Evolutionary conservation across 306 rosid genomes (phyloP), one percentile per base, ranked within the genome.

Genomic region (Dalbergia cultrata): DNA sequence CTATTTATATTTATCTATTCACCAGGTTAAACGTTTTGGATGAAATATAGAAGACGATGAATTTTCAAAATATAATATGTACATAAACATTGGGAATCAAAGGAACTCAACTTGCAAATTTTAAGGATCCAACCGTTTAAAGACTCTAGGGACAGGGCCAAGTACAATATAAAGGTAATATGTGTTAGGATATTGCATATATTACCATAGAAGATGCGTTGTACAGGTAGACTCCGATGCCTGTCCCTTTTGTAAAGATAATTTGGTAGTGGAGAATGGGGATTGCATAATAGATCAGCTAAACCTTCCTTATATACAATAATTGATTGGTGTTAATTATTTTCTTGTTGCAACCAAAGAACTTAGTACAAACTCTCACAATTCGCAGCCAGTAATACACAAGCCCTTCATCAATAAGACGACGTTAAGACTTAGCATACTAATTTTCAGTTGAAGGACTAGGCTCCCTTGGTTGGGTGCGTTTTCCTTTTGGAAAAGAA

Each of bases 401-500:
- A 61, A 70, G 12, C 62, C 41, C 41, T 50, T 76, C 67, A 60
- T 60, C 73, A 19, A 67, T 41, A 53, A 61, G 22, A 34, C 59
- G 66, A 31, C 7, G 57, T 12, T 14, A 33, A 47, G 43, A 13
- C 37, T 26, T 59, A 45, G 52, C 56, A 26, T 69, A 22, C 35
- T 65, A 34, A 56, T 67, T 65, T 59, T 65, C 63, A 70, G 35
- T 54, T 78, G 67, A 82, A 79, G 75, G 64, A 65, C 73, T 82
- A 69, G 31, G 81, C 19, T 54, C 76, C 52, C 87, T 87, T 91
- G 84, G 75, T 75, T 52, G 88, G 72, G 67, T 80, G 91, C 3
- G 91, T 69, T 82, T 80, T 95, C 57, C 85, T 91, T 85, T 90
- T 90, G 26, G 96, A 91, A 88, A 93, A 90, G 84, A 91, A 95